phyloP scores from a whole-genome alignment of 208 protist genomes.

The Balamuthia mandrillaris region DNA sequence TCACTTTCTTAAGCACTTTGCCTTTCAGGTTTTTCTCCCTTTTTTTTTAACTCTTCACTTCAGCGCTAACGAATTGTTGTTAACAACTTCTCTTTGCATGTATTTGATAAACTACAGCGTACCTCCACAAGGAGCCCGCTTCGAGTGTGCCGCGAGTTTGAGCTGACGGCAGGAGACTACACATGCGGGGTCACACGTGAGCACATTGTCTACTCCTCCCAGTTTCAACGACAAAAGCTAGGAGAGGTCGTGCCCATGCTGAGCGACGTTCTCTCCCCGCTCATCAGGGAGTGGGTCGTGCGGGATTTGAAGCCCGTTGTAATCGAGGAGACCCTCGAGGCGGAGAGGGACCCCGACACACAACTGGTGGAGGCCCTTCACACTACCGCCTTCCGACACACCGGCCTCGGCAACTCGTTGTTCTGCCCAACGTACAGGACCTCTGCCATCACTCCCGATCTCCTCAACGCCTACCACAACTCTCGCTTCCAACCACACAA shows the following conservation, averaged over 20 bases:
- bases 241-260: neutral
- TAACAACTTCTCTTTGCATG: too few species aligned
- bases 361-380: constrained; percentile 32
- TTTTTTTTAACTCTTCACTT: neutral
- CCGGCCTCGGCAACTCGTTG: constrained; percentile 45
- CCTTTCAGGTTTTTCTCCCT: neutral
- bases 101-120: neutral
- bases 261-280: neutral
- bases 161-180: neutral
- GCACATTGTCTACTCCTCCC: neutral
- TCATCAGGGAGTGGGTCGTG: neutral
- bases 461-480: neutral
- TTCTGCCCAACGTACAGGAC: constrained; percentile 31
- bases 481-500: neutral
- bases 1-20: neutral
- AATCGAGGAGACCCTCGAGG: neutral
- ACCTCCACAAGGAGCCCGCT: neutral
- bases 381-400: constrained; percentile 14
- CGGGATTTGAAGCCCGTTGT: neutral
- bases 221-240: neutral
- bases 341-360: neutral
- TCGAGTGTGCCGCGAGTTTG: neutral
- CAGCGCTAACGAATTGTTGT: neutral
- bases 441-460: neutral
- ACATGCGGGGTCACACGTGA: neutral